Evolutionary conservation across 768 basidiomycete species (phyloP).

Genomic region (Termitomyces sp.): DNA sequence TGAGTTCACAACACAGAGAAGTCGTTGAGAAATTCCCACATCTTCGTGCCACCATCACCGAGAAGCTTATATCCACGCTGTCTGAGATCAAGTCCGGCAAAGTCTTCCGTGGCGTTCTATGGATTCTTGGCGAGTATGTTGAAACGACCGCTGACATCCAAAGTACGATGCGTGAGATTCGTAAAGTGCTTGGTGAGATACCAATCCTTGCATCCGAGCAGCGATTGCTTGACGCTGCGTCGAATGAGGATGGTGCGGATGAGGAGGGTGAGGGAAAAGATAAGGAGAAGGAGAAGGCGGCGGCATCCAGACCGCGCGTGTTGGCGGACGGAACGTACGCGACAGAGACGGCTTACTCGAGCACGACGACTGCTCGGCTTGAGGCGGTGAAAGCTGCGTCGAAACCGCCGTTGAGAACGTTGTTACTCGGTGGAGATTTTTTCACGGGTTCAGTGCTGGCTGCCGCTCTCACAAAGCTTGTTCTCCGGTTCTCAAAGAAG

Average conservation of each 20-base stretch:
- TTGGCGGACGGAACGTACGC: slow-evolving; percentile 97
- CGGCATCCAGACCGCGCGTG: slow-evolving; percentile 62
- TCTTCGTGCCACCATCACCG: slow-evolving; percentile 74
- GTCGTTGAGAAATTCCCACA: slow-evolving; percentile 97
- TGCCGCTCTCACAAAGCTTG: slow-evolving; percentile 83
- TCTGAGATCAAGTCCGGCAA: slow-evolving; percentile 92
- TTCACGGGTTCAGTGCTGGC: slow-evolving; percentile 94
- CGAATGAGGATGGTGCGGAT: slow-evolving; percentile 34
- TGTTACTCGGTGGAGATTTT: slow-evolving; percentile 94
- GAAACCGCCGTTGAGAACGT: slow-evolving; percentile 85
- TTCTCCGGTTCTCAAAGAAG: slow-evolving; percentile 67
- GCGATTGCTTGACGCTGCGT: slow-evolving; percentile 70
- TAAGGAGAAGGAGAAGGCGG: slow-evolving; percentile 46
- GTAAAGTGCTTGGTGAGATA: slow-evolving; percentile 91
- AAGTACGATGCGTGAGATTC: slow-evolving; percentile 66
- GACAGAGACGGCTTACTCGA: slow-evolving; percentile 87
- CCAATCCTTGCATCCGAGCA: slow-evolving; percentile 93
- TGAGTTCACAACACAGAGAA: slow-evolving; percentile 43
- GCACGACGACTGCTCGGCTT: slow-evolving; percentile 51
- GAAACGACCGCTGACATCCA: slow-evolving; percentile 62
- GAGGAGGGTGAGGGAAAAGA: slow-evolving; percentile 37
- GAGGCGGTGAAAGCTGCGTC: slow-evolving; percentile 82
- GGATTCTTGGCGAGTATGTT: slow-evolving; percentile 98
- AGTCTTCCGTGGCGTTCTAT: slow-evolving; percentile 92
- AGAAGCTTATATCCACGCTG: slow-evolving; percentile 79